Base-by-base conservation (phyloP, 2,329 filamentous ascomycete species). In the Westerdykella ornata region DNA sequence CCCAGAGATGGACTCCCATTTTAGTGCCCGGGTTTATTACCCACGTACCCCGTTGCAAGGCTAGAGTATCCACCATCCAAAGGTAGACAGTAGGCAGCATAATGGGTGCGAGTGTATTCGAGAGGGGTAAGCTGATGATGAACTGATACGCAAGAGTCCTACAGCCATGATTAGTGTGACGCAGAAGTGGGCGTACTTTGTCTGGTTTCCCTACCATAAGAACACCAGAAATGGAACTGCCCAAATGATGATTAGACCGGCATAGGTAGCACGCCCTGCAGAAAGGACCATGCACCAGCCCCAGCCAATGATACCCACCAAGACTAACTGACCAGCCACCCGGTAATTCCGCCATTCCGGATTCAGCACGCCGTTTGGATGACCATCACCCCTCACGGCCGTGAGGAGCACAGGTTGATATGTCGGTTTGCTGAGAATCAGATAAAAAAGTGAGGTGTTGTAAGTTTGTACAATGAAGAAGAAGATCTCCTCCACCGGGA, bases 381-480 rank as follows among this genome's bases (percentile, higher is more conserved):
- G 50, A 12, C 49, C 38, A 3, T 42, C 39, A 22, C 60, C 56
- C 19, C 56, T 57, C 47, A 71, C 67, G 44, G 66, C 64, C 18
- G 67, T 68, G 34, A 82, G 60, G 49, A 77, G 77, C 12, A 63
- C 61, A 2, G 76, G 69, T 42, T 83, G 72, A 6, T 84, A 68
- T 9, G 74, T 71, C 1, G 79, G 72, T 59, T 84, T 85, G 63
- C 75, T 85, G 15, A 82, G 60, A 1, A 86, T 63, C 8, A 85
- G 70, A 54, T 87, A 88, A 7, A 88, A 59, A 37, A 86, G 65
- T 0, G 78, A 74, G 0, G 83, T 85, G 54, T 79, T 84, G 62
- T 85, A 87, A 1, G 84, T 87, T 64, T 88, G 84, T 17, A 88
- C 77, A 15, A 85, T 65, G 59, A 88, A 88, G 72, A 88, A 88